Evolutionary conservation across 2,329 filamentous ascomycete genomes (phyloP).

Genomic region (Tolypocladium tundrense): DNA sequence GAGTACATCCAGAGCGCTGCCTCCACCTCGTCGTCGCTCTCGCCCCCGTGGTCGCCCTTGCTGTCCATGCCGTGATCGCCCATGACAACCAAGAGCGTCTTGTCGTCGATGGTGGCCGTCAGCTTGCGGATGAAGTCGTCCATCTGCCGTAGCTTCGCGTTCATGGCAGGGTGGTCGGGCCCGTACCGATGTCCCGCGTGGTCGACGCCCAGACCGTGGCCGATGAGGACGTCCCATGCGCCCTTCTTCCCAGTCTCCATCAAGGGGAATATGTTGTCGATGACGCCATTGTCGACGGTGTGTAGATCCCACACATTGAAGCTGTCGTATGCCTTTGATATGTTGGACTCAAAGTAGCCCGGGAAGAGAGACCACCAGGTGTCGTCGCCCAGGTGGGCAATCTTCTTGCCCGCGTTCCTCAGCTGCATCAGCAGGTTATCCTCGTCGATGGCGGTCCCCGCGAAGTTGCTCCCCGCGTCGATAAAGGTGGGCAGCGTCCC

Average conservation of each 20-base stretch:
- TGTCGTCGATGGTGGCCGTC: slow-evolving; percentile 63
- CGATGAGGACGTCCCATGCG: slow-evolving; percentile 90
- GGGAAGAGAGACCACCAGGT: slow-evolving; percentile 94
- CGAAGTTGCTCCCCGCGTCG: slow-evolving; percentile 90
- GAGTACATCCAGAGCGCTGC: slow-evolving; percentile 98
- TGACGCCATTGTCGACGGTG: slow-evolving; percentile 92
- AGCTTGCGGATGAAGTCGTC: slow-evolving; percentile 66
- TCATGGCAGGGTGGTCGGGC: slow-evolving; percentile 87
- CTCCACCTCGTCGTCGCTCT: slow-evolving; percentile 92
- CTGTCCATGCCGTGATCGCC: slow-evolving; percentile 98
- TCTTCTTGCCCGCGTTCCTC: slow-evolving; percentile 53
- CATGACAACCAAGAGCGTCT: slow-evolving; percentile 88
- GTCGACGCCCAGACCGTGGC: slow-evolving; percentile 89
- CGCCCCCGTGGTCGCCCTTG: slow-evolving; percentile 96
- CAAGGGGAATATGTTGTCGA: slow-evolving; percentile 80
- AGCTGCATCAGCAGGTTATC: slow-evolving; percentile 66
- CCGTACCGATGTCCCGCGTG: slow-evolving; percentile 96
- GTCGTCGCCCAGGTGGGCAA: slow-evolving; percentile 95
- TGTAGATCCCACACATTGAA: slow-evolving; percentile 98
- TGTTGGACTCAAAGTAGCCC: slow-evolving; percentile 77
- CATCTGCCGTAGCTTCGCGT: slow-evolving; percentile 85
- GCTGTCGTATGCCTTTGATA: slow-evolving; percentile 86
- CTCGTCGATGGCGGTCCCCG: slow-evolving; percentile 89
- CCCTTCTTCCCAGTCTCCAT: slow-evolving; percentile 52
- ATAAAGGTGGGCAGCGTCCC: slow-evolving; percentile 92